Percentiles rank a stretch among this genome's conserved stretches.
Conservation (phyloP, 2,329 filamentous ascomycete genomes). For the Neopestalotiopsis sp. region DNA sequence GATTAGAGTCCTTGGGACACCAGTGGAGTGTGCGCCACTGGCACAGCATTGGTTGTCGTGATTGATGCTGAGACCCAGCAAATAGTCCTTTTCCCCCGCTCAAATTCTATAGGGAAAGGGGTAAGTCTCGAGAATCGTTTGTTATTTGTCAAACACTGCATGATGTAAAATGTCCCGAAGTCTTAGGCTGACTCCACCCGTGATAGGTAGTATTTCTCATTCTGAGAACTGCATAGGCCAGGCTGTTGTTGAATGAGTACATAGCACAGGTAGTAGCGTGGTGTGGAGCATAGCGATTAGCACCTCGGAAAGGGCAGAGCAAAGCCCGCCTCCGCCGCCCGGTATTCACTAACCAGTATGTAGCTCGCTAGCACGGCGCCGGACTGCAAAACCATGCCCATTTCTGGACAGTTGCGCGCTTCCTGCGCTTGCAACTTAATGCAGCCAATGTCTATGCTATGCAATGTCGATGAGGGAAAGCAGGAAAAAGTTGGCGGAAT, state of each 20-base stretch:
- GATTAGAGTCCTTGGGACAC: not conserved
- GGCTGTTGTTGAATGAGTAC: too few species aligned
- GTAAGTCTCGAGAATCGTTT: not conserved
- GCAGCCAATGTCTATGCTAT: not conserved
- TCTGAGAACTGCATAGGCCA: too few species aligned
- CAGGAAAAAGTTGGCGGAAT: not conserved
- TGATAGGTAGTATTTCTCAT: too few species aligned
- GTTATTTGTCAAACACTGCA: not conserved
- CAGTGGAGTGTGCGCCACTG: not conserved
- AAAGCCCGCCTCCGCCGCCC: not conserved
- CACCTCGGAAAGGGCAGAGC: not conserved
- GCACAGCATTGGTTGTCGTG: not conserved
- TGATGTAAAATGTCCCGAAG: not conserved
- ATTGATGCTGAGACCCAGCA: not conserved
- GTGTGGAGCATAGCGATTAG: not conserved
- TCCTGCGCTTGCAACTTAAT: slow-evolving; percentile 5
- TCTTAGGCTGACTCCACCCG: not conserved
- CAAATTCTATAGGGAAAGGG: not conserved
- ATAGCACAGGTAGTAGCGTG: not conserved
- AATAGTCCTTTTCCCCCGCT: not conserved
- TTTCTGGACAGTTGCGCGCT: not conserved
- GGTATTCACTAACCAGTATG: not conserved
- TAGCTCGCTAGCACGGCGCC: not conserved
- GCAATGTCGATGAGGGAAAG: not conserved
- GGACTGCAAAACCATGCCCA: not conserved